Base-by-base conservation (phyloP, 441 rosid species). In the Erodium trifolium region DNA sequence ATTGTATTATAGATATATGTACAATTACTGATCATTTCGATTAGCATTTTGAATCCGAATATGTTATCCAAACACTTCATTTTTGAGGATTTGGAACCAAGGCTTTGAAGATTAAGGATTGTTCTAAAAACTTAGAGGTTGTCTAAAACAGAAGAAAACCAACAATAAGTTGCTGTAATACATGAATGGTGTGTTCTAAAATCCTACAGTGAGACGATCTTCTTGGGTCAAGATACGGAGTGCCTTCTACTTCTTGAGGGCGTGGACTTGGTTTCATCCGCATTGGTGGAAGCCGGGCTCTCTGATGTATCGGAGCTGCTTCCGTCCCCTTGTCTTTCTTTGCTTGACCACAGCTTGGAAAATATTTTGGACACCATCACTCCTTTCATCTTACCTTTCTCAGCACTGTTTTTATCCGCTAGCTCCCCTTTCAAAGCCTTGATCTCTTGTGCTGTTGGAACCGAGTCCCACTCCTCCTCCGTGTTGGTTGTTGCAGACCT, bases 391-490 rank as follows among this genome's bases (percentile, higher is more conserved):
- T 80, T 83, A 68, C 88, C 84, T 75, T 41, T 41, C 47, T 41
- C 47, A 6, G 47, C 11, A 41, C 47, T 41, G 47, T 3, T 7
- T 41, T 41, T 41, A 1, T 6, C 47, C 1, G 47, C 47, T 0
- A 41, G 47, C 47, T 41, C 47, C 11, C 47, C 47, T 41, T 84
- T 86, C 72, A 86, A 73, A 0, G 88, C 83, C 71, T 78, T 81
- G 41, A 86, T 81, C 65, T 88, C 91, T 10, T 91, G 93, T 0
- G 84, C 86, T 31, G 85, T 82, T 0, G 96, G 87, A 6, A 88
- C 78, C 0, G 86, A 77, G 63, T 88, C 93, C 93, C 91, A 88
- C 60, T 86, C 85, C 19, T 85, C 93, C 41, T 86, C 91, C 1
- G 84, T 77, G 70, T 87, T 84, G 3, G 86, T 86, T 5, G 90